Base-by-base conservation (phyloP, 371 early-diverging fungal species). In the Rhizopus stolonifer region DNA sequence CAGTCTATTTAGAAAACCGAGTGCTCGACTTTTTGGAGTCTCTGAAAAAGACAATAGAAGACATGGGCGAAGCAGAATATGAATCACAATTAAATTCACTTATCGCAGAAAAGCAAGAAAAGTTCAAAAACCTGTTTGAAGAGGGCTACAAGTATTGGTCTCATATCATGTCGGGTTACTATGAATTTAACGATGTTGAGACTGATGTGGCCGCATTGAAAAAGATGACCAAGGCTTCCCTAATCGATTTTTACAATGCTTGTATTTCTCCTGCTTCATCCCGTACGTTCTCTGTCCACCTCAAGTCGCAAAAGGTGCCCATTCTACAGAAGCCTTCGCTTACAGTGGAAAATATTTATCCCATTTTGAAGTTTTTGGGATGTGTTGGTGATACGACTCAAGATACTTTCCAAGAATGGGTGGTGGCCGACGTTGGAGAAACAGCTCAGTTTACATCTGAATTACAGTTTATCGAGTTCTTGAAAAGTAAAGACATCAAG, bases 71-170 rank as follows among this genome's bases (percentile, higher is more conserved):
- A 4, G 75, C 78, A n/a, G 89, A 91, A 39, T 94, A 86, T 61
- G 67, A 82, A 33, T 80, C 87, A 34, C 88, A 93, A 52, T 74
- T 84, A 10, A 68, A 81, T 43, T 84, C 93, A 23, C 58, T 92
- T 23, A 86, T 87, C 23, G 80, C 81, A 5, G 79, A 79, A 33
- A 78, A 82, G 61, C 60, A 82, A 36, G 93, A 94, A 57, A 91
- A 90, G 69, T 82, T 84, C 59, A 92, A 94, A 65, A 90, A 91
- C 50, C 54, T 95, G 64, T 66, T 61, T n/a, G 84, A 91, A 52
- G 94, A 94, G 67, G 81, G 88, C 6, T 52, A 64, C 38, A 78
- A 86, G 19, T 82, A 87, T 54, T 94, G 94, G 94, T 57, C 58
- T 0, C 85, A 89, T 58, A 87, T 97, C 38, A 60, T 67, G 21